These are phyloP conservation scores for Fagus crenata DNA, from an alignment of 306 rosid species.

Conservation along the genomic window DNA sequence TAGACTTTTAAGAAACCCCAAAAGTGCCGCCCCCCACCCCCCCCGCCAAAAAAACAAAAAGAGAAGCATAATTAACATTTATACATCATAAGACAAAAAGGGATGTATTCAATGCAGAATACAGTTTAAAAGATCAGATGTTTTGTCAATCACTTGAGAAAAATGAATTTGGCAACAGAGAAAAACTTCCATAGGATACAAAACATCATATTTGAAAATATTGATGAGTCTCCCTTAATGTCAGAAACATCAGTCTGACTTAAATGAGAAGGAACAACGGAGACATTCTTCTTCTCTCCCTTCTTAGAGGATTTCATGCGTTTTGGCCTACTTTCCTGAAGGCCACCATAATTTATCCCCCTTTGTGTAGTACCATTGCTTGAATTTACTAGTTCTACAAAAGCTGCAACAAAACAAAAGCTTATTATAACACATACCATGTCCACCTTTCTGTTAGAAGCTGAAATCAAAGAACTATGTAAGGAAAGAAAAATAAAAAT, in stretches of 20 bases:
- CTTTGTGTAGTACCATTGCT: constrained; percentile 81
- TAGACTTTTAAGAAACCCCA: neutral
- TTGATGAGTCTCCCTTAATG: constrained; percentile 63
- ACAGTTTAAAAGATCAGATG: neutral
- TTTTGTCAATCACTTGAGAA: constrained; percentile 18
- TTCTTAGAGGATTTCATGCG: constrained; percentile 46
- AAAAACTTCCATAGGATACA: constrained; percentile 66
- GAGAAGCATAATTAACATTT: neutral
- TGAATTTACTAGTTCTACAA: constrained; percentile 79
- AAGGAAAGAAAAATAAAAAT: neutral
- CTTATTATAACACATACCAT: neutral
- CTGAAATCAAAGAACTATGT: neutral
- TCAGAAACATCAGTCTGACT: constrained; percentile 85
- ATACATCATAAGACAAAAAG: neutral
- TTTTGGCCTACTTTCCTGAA: constrained; percentile 53
- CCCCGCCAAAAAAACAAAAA: neutral
- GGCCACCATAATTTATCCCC: constrained; percentile 48
- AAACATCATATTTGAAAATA: constrained; percentile 83
- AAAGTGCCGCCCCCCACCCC: no score
- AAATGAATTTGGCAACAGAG: constrained; percentile 18
- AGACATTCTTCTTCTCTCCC: constrained; percentile 54
- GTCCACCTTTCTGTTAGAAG: constrained; percentile 21
- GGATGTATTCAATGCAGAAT: neutral
- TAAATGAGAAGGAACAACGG: constrained; percentile 85
- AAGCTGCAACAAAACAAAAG: constrained; percentile 55